phyloP scores from a whole-genome alignment of 768 basidiomycete genomes.

The Suillus lakei region DNA sequence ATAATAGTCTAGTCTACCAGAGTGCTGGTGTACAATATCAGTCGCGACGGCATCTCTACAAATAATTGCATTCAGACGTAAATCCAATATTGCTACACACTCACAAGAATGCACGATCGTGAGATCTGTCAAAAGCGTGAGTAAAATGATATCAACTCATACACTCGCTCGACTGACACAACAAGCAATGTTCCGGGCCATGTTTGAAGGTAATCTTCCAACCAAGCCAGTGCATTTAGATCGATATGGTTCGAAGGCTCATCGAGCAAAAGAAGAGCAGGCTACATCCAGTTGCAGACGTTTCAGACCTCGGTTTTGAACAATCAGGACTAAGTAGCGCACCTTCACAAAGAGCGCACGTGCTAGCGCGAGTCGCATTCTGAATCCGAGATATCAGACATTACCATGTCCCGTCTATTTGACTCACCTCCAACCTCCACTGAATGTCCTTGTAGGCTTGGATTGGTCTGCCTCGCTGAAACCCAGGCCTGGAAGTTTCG shows the following conservation, averaged over 20 bases:
- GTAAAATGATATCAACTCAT: constrained; percentile 8
- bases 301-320: constrained; percentile 11
- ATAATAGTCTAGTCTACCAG: constrained; percentile 92
- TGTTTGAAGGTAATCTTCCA: constrained; percentile 96
- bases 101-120: constrained; percentile 95
- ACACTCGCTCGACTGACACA: constrained; percentile 59
- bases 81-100: constrained; percentile 21
- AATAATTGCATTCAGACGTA: constrained; percentile 1
- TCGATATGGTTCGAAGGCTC: constrained; percentile 98
- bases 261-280: constrained; percentile 79
- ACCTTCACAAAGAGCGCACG: constrained; percentile 96
- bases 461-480: constrained; percentile 90
- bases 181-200: constrained; percentile 93
- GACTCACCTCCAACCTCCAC: constrained; percentile 90
- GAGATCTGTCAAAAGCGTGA: constrained; percentile 60
- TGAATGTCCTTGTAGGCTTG: constrained; percentile 83
- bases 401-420: not conserved
- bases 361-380: constrained; percentile 96
- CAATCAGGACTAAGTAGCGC: constrained; percentile 1
- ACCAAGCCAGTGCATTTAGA: constrained; percentile 95
- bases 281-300: constrained; percentile 41
- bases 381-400: constrained; percentile 28
- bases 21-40: constrained; percentile 97
- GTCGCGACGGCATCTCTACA: constrained; percentile 91
- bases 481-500: constrained; percentile 67